Evolutionary conservation across 441 rosid species (phyloP).

Genomic region (Populus tomentosa): DNA sequence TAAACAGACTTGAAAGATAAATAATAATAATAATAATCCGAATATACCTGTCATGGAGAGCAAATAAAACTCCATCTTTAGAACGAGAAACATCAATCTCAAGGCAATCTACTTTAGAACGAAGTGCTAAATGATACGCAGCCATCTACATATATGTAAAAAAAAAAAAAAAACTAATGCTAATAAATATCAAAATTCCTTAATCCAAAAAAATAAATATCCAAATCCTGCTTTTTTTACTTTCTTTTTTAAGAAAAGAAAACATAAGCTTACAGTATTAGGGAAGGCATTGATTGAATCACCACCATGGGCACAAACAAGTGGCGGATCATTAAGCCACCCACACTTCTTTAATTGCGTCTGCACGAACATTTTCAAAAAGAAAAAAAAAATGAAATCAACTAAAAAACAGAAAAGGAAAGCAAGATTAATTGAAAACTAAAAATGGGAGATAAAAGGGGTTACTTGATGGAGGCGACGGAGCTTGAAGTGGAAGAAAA

Average conservation of each 20-base stretch:
- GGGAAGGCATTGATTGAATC: slow-evolving; percentile 80
- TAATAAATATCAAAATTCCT: background rate
- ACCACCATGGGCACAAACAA: slow-evolving; percentile 99
- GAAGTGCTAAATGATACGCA: slow-evolving; percentile 68
- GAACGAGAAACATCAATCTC: slow-evolving; percentile 97
- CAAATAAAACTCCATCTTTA: slow-evolving; percentile 78
- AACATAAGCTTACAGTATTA: slow-evolving; percentile 54
- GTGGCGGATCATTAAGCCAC: slow-evolving; percentile 86
- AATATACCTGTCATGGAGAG: slow-evolving; percentile 85
- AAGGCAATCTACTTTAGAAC: slow-evolving; percentile 77
- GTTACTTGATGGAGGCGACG: slow-evolving; percentile 62
- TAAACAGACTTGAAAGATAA: background rate
- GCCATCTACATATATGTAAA: slow-evolving; percentile 44
- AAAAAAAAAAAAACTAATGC: slow-evolving; percentile 3
- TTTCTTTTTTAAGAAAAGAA: background rate
- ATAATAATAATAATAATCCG: background rate
- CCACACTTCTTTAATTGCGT: slow-evolving; percentile 55
- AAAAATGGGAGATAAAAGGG: background rate
- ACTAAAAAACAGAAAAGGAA: background rate
- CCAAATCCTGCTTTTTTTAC: background rate
- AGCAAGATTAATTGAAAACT: too few species aligned
- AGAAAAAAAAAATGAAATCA: background rate
- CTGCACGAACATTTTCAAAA: slow-evolving; percentile 27
- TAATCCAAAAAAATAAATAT: background rate
- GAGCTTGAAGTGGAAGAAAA: slow-evolving; percentile 84